A percentile compares a stretch with the other conserved stretches of the same genome.
phyloP scores from a whole-genome alignment of 2,329 filamentous ascomycete species.

The Diaporthe sp. region DNA sequence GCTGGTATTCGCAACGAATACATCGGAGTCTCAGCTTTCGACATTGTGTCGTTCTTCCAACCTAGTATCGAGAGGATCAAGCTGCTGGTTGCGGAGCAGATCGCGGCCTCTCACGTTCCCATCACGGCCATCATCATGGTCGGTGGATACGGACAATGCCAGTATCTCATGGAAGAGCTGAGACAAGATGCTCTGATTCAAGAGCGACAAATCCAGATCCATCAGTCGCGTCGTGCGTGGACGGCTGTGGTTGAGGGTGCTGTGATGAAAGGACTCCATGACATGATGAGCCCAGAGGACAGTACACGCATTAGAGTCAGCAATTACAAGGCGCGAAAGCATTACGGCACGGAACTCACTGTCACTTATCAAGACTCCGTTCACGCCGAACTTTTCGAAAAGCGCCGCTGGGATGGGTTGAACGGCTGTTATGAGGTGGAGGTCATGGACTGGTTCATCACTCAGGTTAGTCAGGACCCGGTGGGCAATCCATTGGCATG shows the following conservation, averaged over 20 bases:
- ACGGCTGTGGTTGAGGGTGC: conserved; percentile 65
- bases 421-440: conserved; percentile 55
- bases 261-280: conserved; percentile 62
- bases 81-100: conserved; percentile 58
- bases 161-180: conserved; percentile 51
- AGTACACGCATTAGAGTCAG: conserved; percentile 55
- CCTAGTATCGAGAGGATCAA: conserved; percentile 59
- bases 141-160: conserved; percentile 60
- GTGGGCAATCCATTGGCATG: background rate
- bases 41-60: conserved; percentile 59
- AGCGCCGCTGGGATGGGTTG: conserved; percentile 53
- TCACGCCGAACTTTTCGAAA: conserved; percentile 50
- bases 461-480: conserved; percentile 45
- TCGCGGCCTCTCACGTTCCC: conserved; percentile 54
- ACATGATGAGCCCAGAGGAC: conserved; percentile 50
- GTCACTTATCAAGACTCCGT: conserved; percentile 49
- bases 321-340: conserved; percentile 58
- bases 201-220: conserved; percentile 51
- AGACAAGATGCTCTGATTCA: background rate
- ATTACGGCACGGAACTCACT: conserved; percentile 57
- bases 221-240: conserved; percentile 65
- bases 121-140: conserved; percentile 18
- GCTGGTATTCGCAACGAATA: conserved; percentile 53
- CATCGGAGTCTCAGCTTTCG: conserved; percentile 54
- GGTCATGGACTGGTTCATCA: conserved; percentile 61